Conservation (phyloP, 805 yeast species). For the Cyberlindnera euphorbiae region DNA sequence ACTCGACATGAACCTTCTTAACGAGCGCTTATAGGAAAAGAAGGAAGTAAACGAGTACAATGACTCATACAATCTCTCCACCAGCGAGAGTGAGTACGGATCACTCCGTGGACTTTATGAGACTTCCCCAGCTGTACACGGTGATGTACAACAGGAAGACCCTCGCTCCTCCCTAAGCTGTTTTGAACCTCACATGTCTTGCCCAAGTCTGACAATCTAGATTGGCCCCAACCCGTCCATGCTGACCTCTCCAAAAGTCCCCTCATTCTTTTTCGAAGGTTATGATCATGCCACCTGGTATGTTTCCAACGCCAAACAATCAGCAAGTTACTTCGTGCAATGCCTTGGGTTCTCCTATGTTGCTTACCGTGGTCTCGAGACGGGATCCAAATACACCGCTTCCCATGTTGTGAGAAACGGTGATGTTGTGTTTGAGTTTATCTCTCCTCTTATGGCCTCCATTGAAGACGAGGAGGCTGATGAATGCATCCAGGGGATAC, state of each 20-base stretch:
- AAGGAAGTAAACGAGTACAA: not conserved
- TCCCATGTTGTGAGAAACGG: slow-evolving; percentile 62
- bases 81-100: no score
- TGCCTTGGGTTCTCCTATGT: slow-evolving; percentile 59
- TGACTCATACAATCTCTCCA: slow-evolving; percentile 1
- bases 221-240: slow-evolving; percentile 2
- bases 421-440: slow-evolving; percentile 43
- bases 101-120: no score
- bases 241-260: not conserved
- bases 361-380: slow-evolving; percentile 67
- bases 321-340: slow-evolving; percentile 49
- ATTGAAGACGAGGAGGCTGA: slow-evolving; percentile 19
- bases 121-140: no score
- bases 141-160: no score
- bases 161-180: no score
- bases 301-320: slow-evolving; percentile 66
- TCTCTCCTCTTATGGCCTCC: slow-evolving; percentile 31
- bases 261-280: slow-evolving; percentile 26
- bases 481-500: slow-evolving; percentile 33
- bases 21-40: slow-evolving; percentile 4
- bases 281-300: slow-evolving; percentile 68
- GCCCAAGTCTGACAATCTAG: slow-evolving; percentile 6
- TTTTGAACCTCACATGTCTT: not conserved
- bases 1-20: not conserved
- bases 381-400: slow-evolving; percentile 49